Conservation (phyloP, 2,329 filamentous ascomycete genomes). For the Clonostachys rhizophaga region DNA sequence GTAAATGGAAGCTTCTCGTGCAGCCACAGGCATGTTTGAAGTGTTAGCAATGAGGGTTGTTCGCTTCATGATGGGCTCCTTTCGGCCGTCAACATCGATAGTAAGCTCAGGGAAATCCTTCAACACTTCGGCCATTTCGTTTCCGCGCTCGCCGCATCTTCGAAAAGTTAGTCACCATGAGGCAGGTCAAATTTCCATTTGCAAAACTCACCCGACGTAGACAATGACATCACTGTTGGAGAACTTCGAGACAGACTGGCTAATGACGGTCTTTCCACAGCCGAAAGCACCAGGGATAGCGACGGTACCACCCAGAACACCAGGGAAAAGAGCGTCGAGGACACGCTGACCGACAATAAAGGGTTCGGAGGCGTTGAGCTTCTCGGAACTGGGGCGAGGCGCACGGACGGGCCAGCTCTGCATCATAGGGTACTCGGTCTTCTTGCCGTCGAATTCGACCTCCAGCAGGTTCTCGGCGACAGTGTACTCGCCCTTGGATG, state of each 20-base stretch:
- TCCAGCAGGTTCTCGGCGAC: constrained; percentile 92
- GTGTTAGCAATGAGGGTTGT: constrained; percentile 98
- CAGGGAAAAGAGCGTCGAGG: constrained; percentile 91
- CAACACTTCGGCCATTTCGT: constrained; percentile 99
- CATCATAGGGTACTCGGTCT: constrained; percentile 96
- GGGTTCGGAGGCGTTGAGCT: constrained; percentile 80
- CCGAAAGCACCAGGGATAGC: constrained; percentile 98
- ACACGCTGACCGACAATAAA: constrained; percentile 97
- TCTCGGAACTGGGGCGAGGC: constrained; percentile 87
- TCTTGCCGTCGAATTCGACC: constrained; percentile 95
- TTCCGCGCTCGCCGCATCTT: constrained; percentile 76
- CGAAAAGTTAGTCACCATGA: background rate
- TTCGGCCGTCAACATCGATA: constrained; percentile 88
- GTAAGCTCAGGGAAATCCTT: constrained; percentile 99
- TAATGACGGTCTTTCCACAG: constrained; percentile 99
- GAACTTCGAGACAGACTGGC: constrained; percentile 97
- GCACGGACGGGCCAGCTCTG: constrained; percentile 98
- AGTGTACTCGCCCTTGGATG: constrained; percentile 86
- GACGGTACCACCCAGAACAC: constrained; percentile 94
- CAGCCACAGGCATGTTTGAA: constrained; percentile 99
- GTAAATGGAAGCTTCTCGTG: constrained; percentile 97
- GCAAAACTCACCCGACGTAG: constrained; percentile 69
- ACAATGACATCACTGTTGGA: constrained; percentile 99
- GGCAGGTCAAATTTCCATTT: background rate
- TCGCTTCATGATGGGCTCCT: constrained; percentile 99